These are phyloP conservation scores for Tolypocladium album DNA, from an alignment of 2,329 filamentous ascomycete genomes.

Conservation along the genomic window DNA sequence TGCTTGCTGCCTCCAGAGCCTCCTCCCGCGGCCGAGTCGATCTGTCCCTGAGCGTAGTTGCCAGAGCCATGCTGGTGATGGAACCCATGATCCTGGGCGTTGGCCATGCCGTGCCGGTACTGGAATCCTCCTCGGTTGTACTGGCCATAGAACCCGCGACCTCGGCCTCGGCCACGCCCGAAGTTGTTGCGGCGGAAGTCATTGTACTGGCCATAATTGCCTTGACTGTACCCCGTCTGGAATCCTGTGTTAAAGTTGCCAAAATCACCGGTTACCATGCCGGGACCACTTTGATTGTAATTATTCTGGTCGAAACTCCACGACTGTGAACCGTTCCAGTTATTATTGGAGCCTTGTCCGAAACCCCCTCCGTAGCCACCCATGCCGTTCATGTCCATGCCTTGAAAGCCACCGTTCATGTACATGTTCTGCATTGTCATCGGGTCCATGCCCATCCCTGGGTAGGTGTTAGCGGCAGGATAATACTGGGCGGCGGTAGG, in stretches of 20 bases:
- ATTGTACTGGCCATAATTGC: conserved; percentile 77
- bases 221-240: conserved; percentile 69
- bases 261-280: conserved; percentile 73
- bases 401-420: conserved; percentile 71
- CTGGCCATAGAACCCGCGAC: conserved; percentile 49
- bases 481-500: not conserved
- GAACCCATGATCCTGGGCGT: conserved; percentile 23
- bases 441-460: conserved; percentile 76
- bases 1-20: conserved; percentile 16
- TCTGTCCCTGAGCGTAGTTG: conserved; percentile 10
- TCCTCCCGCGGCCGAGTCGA: conserved; percentile 6
- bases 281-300: conserved; percentile 78
- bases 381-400: conserved; percentile 72
- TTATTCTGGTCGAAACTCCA: conserved; percentile 83
- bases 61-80: conserved; percentile 15
- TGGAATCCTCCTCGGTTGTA: conserved; percentile 46
- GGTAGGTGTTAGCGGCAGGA: conserved; percentile 47
- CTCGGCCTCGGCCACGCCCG: conserved; percentile 55
- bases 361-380: conserved; percentile 59
- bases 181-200: conserved; percentile 63
- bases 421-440: conserved; percentile 65
- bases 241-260: conserved; percentile 69
- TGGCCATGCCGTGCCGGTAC: conserved; percentile 23
- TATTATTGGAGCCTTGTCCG: conserved; percentile 57
- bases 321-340: conserved; percentile 72